Percentiles rank a stretch among this genome's conserved stretches.
Conservation (phyloP, 2,329 filamentous ascomycete species). For the Dendrostoma leiphaemia region DNA sequence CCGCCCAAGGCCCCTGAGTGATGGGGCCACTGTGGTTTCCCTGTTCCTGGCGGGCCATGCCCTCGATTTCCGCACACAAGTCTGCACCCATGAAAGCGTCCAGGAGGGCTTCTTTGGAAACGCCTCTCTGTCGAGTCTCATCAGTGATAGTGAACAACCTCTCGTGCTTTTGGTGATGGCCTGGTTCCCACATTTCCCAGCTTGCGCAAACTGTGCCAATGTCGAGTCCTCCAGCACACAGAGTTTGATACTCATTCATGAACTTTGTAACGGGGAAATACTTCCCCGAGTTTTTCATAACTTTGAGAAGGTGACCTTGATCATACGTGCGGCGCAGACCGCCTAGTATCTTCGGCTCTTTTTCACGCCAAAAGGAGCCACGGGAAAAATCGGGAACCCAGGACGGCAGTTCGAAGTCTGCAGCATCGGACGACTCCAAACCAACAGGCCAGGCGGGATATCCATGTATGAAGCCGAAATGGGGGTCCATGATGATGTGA, state of each 20-base stretch:
- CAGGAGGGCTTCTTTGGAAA: not conserved
- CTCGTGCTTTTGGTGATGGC: not conserved
- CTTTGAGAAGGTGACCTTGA: not conserved
- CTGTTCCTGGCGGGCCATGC: not conserved
- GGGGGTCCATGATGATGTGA: not conserved
- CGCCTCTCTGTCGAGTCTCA: not conserved
- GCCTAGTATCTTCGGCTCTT: not conserved
- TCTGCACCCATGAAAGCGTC: not conserved
- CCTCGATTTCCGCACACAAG: not conserved
- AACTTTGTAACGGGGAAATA: not conserved
- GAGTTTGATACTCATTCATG: not conserved
- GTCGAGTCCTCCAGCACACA: not conserved
- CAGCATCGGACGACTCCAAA: not conserved
- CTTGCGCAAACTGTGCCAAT: not conserved
- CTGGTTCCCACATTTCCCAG: not conserved
- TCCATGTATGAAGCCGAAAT: not conserved
- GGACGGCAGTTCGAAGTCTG: not conserved
- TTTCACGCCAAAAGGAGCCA: not conserved
- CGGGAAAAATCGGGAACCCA: constrained; percentile 3
- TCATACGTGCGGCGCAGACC: not conserved
- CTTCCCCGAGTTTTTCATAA: not conserved
- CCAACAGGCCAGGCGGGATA: not conserved
- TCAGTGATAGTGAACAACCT: not conserved
- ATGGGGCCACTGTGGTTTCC: not conserved
- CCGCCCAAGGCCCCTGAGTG: not conserved